Base-by-base conservation (phyloP, 2,329 filamentous ascomycete genomes). In the Fusarium brevicatenulatum region DNA sequence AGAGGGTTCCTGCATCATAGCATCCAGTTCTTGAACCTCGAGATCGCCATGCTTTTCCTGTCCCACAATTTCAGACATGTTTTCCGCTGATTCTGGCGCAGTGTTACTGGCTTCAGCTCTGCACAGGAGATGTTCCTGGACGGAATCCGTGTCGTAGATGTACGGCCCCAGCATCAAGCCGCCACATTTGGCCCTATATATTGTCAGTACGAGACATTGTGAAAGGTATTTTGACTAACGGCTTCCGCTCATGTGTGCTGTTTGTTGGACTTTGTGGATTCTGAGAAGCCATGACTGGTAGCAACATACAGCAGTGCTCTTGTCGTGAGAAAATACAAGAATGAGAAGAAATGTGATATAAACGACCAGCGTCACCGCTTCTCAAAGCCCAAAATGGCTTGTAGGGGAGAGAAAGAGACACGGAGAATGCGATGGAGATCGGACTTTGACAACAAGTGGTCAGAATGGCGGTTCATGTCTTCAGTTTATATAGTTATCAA, bases 301-400 rank as follows among this genome's bases (percentile, higher is more conserved):
- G 21, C n/a, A 19, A 19, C 7, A 37, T 16, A 18, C 40, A 21
- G 15, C 11, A 39, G 47, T 25, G 34, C 12, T 39, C 16, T 39
- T 11, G 23, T 9, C n/a, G 34, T 37, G 34, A 21, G 21, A 9
- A 16, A 53, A 39, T 28, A 7, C 9, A 53, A n/a, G 7, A 39
- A 28, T n/a, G 15, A 21, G 7, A 21, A 18, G 13, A 28, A 7
- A 28, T 12, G 6, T 28, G 13, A 21, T 53, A 18, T 6, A 6
- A 18, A 19, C 1, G 19, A 36, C 15, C 8, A 7, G 23, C 1
- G 15, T 19, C 19, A 9, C n/a, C 30, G 52, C 25, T 50, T 37
- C 63, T 49, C 25, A n/a, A 62, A 25, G 54, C 63, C 64, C 64
- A 67, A 67, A 67, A 67, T 67, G 64, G 32, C 63, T 28, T 44